A percentile compares a stretch with the other conserved stretches of the same genome.
These are phyloP conservation scores for Wolfiporia cocos DNA, from an alignment of 1,284 basidiomycete genomes.

Conservation along the genomic window DNA sequence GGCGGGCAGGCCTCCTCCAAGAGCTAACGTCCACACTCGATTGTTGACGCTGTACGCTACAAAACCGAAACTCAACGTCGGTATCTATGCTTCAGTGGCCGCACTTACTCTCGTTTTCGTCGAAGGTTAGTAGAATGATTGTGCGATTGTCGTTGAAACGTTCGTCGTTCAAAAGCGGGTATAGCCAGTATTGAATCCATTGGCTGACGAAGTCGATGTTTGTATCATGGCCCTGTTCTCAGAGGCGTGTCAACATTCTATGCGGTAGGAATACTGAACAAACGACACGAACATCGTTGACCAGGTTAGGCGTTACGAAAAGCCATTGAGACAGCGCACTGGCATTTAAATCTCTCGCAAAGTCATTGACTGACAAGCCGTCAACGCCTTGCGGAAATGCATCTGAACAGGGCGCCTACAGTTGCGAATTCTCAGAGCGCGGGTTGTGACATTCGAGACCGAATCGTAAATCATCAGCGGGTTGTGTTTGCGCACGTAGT, in stretches of 20 bases:
- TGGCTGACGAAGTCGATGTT: conserved; percentile 39
- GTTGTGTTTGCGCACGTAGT: conserved; percentile 59
- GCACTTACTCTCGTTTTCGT: conserved; percentile 44
- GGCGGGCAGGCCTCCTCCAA: conserved; percentile 47
- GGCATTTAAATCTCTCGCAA: conserved; percentile 45
- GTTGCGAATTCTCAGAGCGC: conserved; percentile 50
- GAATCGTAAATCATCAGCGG: conserved; percentile 50
- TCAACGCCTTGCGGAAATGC: not conserved
- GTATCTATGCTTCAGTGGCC: too few species aligned
- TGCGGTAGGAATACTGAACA: too few species aligned
- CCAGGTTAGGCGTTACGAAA: conserved; percentile 61
- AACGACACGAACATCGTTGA: conserved; percentile 34
- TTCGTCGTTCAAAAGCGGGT: conserved; percentile 40
- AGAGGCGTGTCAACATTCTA: too few species aligned
- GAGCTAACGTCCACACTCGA: conserved; percentile 39
- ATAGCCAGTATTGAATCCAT: conserved; percentile 51
- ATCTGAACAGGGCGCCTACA: conserved; percentile 23
- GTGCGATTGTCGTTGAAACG: conserved; percentile 47
- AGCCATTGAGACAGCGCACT: conserved; percentile 52
- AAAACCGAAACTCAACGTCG: not conserved
- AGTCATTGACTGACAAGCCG: conserved; percentile 39
- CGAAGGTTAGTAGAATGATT: conserved; percentile 51
- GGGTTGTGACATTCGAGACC: conserved; percentile 33
- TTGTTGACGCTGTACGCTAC: conserved; percentile 38
- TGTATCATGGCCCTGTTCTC: conserved; percentile 50